Evolutionary conservation across 2,329 filamentous ascomycete species (phyloP), one percentile per base, ranked within the genome.

Genomic region (Talaromyces sp.): DNA sequence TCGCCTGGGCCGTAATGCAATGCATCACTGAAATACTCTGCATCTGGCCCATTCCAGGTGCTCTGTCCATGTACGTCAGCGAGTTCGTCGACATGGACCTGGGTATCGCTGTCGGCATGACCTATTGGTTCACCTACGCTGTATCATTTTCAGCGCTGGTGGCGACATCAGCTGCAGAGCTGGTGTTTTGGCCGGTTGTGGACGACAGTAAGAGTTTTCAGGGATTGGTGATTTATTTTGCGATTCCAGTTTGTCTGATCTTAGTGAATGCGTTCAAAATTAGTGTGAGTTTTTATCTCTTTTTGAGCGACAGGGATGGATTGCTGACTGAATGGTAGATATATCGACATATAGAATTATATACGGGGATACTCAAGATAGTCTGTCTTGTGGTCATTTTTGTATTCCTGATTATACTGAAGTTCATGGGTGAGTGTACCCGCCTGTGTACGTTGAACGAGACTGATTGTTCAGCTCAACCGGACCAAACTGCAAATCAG

Each of bases 21-120:
- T 74, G 77, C n/a, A 70, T 79, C 25, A 72, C 72, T 25, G 77
- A 79, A 60, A 72, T 79, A 70, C 71, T 79, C 2, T 70, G 71
- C 6, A 69, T 75, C 27, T 79, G 76, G 74, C 77, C 77, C 0
- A 74, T 78, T 9, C 71, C 77, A 6, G 77, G 77, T 54, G 74
- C 76, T 1, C 65, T 78, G 33, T 71, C 75, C 15, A 73, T 77
- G 39, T 79, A 75, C 49, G 74, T 78, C 5, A 67, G 72, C 15
- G 69, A 70, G 19, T 78, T 78, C 64, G 74, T 79, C 15, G 78
- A 79, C 58, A 69, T 70, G 49, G 77, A 79, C 37, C 59, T 79
- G 13, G 77, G 74, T 0, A 73, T 73, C n/a, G 70, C 74, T 6
- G 70, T 77, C 9, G 75, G 76, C 6, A 64, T 77, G 6, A 70